Evolutionary conservation across 2,329 filamentous ascomycete species (phyloP).

Genomic region (Daldinia sp.): DNA sequence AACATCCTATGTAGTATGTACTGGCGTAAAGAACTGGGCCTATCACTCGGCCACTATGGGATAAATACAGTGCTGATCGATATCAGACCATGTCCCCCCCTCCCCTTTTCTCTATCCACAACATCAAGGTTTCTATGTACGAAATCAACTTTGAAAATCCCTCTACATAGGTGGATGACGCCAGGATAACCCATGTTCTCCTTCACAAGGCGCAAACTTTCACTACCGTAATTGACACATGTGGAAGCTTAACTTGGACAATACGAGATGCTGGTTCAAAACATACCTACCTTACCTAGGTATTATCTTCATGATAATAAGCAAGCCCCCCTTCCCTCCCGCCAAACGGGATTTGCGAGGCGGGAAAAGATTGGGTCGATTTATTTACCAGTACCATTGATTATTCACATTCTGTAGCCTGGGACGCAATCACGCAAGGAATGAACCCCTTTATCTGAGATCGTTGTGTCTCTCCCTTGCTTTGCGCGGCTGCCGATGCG

Average conservation of each 20-base stretch:
- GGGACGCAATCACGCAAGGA: slow-evolving; percentile 37
- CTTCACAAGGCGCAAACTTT: slow-evolving; percentile 11
- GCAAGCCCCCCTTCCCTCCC: background rate
- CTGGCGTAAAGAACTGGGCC: slow-evolving; percentile 11
- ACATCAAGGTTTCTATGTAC: slow-evolving; percentile 14
- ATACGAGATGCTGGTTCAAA: slow-evolving; percentile 1
- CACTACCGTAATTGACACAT: background rate
- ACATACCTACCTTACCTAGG: background rate
- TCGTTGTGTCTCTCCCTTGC: slow-evolving; percentile 36
- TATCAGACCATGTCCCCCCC: slow-evolving; percentile 25
- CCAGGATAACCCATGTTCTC: slow-evolving; percentile 14
- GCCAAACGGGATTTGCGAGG: background rate
- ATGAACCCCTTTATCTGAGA: slow-evolving; percentile 38
- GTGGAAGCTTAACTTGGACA: background rate
- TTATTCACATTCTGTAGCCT: slow-evolving; percentile 2
- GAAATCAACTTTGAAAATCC: slow-evolving; percentile 5
- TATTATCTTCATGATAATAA: background rate
- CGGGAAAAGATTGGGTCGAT: background rate
- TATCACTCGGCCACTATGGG: slow-evolving; percentile 4
- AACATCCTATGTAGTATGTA: slow-evolving; percentile 1
- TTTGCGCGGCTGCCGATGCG: slow-evolving; percentile 33
- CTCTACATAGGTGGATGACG: slow-evolving; percentile 14
- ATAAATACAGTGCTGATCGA: slow-evolving; percentile 28
- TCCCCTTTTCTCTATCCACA: slow-evolving; percentile 16
- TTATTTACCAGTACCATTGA: slow-evolving; percentile 1